phyloP scores from a whole-genome alignment of 148 eudicot species.

The Chenopodium album region DNA sequence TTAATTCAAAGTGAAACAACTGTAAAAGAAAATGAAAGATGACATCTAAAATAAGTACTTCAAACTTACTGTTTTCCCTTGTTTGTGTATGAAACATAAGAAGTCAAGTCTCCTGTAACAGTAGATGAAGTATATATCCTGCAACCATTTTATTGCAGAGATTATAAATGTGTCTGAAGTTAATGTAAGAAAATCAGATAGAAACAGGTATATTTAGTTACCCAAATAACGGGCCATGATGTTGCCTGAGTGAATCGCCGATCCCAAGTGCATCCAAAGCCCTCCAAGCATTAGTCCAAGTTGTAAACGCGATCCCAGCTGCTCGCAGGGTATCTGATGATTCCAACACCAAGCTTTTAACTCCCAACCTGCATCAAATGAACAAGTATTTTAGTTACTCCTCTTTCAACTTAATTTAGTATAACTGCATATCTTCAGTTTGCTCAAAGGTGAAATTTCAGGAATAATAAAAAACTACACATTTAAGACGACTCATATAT shows the following conservation, averaged over 20 bases:
- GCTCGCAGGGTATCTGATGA: slow-evolving; percentile 48
- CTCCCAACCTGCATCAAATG: slow-evolving; percentile 39
- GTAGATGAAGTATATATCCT: slow-evolving; percentile 34
- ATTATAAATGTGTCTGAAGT: not conserved
- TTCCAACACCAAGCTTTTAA: slow-evolving; percentile 56
- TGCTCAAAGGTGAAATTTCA: too few relatives aligned
- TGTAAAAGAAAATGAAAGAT: not conserved
- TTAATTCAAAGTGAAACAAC: not conserved
- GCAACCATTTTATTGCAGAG: not conserved
- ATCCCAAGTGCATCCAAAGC: slow-evolving; percentile 52
- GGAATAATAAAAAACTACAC: too few relatives aligned
- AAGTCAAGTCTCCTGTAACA: slow-evolving; percentile 32
- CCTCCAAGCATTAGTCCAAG: slow-evolving; percentile 64
- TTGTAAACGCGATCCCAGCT: slow-evolving; percentile 45
- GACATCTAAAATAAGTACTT: not conserved
- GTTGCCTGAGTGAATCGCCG: slow-evolving; percentile 37
- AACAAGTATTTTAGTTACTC: too few relatives aligned
- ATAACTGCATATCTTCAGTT: too few relatives aligned
- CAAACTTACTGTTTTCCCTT: slow-evolving; percentile 31
- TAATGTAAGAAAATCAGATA: not conserved
- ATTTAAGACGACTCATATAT: too few relatives aligned
- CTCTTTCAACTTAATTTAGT: too few relatives aligned
- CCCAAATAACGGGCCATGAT: slow-evolving; percentile 34
- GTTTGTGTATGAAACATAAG: slow-evolving; percentile 34
- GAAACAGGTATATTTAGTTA: not conserved